phyloP scores from a whole-genome alignment of 345 rosid genomes.

The Salix koriyanagi region DNA sequence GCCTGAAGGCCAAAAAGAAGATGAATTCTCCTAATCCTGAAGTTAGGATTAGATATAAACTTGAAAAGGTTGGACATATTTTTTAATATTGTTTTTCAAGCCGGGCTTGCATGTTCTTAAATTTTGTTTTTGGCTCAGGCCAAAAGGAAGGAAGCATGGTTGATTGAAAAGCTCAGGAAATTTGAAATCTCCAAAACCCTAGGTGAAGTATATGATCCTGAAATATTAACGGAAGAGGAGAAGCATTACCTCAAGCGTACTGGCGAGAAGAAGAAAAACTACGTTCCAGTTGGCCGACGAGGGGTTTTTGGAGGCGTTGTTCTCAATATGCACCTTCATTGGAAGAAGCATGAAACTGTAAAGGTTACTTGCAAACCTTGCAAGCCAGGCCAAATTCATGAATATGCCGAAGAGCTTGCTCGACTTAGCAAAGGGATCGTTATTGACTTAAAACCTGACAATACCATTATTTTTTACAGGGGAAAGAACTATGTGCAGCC shows the following conservation, averaged over 20 bases:
- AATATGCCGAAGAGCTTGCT: slow-evolving; percentile 78
- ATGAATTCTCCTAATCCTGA: slow-evolving; percentile 93
- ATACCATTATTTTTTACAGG: slow-evolving; percentile 65
- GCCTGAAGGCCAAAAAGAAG: slow-evolving; percentile 87
- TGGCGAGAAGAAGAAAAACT: slow-evolving; percentile 84
- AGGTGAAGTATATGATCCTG: slow-evolving; percentile 67
- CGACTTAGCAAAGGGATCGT: slow-evolving; percentile 78
- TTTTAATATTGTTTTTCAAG: not conserved
- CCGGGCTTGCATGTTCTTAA: not conserved
- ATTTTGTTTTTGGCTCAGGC: slow-evolving; percentile 38
- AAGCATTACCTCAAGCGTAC: slow-evolving; percentile 84
- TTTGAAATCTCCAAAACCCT: slow-evolving; percentile 55
- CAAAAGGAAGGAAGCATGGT: slow-evolving; percentile 83
- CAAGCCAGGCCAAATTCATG: slow-evolving; percentile 71
- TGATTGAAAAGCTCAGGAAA: slow-evolving; percentile 83
- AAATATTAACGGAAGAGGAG: slow-evolving; percentile 85
- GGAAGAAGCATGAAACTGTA: slow-evolving; percentile 95
- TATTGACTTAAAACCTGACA: slow-evolving; percentile 72
- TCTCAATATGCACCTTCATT: slow-evolving; percentile 92
- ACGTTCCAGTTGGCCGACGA: slow-evolving; percentile 78
- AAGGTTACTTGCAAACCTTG: slow-evolving; percentile 89
- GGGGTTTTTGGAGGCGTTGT: slow-evolving; percentile 97
- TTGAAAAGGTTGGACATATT: slow-evolving; percentile 57
- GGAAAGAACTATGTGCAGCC: slow-evolving; percentile 92
- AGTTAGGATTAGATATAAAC: slow-evolving; percentile 88